These are phyloP conservation scores for Hirschioporus abietinus DNA, from an alignment of 768 basidiomycete genomes.

Conservation along the genomic window DNA sequence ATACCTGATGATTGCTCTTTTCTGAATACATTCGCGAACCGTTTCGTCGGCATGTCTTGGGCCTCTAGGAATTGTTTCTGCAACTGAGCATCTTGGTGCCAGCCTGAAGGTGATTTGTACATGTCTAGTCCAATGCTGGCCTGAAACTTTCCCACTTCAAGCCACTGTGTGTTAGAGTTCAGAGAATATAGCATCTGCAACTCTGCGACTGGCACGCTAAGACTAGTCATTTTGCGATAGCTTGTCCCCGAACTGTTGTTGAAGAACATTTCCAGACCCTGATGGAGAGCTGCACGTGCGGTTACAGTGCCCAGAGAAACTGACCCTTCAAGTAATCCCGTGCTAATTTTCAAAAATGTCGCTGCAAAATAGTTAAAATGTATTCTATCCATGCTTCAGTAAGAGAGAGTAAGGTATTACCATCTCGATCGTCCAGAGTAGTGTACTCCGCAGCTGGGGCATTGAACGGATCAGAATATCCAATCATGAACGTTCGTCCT, in stretches of 20 bases:
- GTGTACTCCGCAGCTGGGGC: conserved; percentile 69
- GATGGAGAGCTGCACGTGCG: conserved; percentile 46
- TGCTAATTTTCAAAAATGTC: conserved; percentile 72
- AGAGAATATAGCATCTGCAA: conserved; percentile 43
- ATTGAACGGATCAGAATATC: conserved; percentile 73
- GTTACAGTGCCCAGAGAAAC: conserved; percentile 52
- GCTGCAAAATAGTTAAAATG: conserved; percentile 37
- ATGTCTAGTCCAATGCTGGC: conserved; percentile 61
- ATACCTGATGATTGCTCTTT: neutral
- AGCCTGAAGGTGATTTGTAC: conserved; percentile 58
- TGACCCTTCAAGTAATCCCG: conserved; percentile 49
- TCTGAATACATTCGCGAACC: neutral
- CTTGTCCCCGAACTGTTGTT: conserved; percentile 72
- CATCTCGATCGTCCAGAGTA: conserved; percentile 67
- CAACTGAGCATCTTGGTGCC: conserved; percentile 38
- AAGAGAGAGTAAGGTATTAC: conserved; percentile 31
- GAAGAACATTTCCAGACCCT: conserved; percentile 58
- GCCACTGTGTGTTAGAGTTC: conserved; percentile 44
- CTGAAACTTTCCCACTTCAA: conserved; percentile 52
- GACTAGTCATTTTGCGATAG: conserved; percentile 57
- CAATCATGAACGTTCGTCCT: conserved; percentile 53
- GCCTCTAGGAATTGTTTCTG: conserved; percentile 64
- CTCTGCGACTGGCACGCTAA: conserved; percentile 48
- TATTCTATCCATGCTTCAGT: conserved; percentile 6
- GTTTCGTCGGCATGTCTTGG: conserved; percentile 47